Percentiles rank a stretch among this genome's conserved stretches.
phyloP scores from a whole-genome alignment of 2,329 filamentous ascomycete species.

The Neofusicoccum laricinum region DNA sequence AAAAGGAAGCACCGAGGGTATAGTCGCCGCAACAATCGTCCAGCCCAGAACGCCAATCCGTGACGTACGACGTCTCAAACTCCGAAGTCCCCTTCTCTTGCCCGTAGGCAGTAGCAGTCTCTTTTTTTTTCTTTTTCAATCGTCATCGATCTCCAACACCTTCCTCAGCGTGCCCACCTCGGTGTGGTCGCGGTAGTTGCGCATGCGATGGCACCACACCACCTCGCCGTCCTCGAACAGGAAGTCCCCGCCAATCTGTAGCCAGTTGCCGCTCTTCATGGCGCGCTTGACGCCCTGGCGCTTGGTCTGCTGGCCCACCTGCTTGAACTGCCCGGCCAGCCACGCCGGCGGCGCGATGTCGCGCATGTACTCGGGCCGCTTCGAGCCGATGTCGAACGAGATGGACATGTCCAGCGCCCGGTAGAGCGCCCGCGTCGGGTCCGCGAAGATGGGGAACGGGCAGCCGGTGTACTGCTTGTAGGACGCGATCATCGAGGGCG shows the following conservation, averaged over 20 bases:
- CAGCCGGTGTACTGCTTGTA: slow-evolving; percentile 59
- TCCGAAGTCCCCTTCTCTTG: no score
- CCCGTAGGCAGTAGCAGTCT: no score
- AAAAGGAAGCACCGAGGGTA: no score
- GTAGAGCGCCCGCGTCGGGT: slow-evolving; percentile 64
- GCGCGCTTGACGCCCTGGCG: slow-evolving; percentile 46
- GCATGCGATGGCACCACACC: slow-evolving; percentile 43
- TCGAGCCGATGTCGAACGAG: slow-evolving; percentile 55
- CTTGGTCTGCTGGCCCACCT: slow-evolving; percentile 13
- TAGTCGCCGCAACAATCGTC: no score
- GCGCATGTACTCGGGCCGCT: slow-evolving; percentile 58
- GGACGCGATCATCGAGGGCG: slow-evolving; percentile 59
- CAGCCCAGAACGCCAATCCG: no score
- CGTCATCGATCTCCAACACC: slow-evolving; percentile 34
- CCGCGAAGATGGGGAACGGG: slow-evolving; percentile 66
- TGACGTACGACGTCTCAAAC: no score
- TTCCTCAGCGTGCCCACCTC: slow-evolving; percentile 33
- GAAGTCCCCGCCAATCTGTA: slow-evolving; percentile 42
- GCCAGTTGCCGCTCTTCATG: slow-evolving; percentile 33
- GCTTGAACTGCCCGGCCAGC: slow-evolving; percentile 29
- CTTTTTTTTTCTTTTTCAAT: background rate
- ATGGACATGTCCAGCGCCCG: slow-evolving; percentile 61
- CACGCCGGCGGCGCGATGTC: slow-evolving; percentile 30
- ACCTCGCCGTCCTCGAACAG: slow-evolving; percentile 40
- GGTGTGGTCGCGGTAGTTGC: slow-evolving; percentile 35